phyloP scores from a whole-genome alignment of 257 asterid genomes.

The Cruciata laevipes region DNA sequence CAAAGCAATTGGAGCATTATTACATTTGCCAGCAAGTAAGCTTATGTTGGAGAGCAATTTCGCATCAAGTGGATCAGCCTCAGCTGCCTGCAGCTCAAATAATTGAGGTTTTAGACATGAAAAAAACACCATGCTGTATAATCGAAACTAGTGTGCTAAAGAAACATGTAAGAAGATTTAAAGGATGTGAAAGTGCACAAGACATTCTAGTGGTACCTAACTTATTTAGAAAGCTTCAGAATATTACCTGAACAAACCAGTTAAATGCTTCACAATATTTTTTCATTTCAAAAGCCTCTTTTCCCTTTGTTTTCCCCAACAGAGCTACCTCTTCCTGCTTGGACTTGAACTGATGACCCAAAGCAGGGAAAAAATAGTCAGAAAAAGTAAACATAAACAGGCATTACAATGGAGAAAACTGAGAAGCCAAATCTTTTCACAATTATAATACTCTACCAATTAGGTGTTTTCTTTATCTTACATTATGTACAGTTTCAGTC shows the following conservation, averaged over 20 bases:
- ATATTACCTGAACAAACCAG: constrained; percentile 26
- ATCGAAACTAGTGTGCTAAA: too few species aligned
- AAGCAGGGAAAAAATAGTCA: too few species aligned
- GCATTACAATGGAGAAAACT: not conserved
- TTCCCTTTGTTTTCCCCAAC: constrained; percentile 5
- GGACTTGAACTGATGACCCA: constrained; percentile 16
- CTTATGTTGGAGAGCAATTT: constrained; percentile 4
- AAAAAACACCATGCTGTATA: too few species aligned
- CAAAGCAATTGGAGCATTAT: not conserved
- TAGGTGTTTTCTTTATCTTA: too few species aligned
- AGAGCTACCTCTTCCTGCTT: not conserved
- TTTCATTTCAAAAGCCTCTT: constrained; percentile 1
- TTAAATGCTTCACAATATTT: constrained; percentile 17
- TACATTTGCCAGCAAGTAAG: not conserved
- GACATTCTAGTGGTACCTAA: not conserved
- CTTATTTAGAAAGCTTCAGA: not conserved
- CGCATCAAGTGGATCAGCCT: constrained; percentile 12
- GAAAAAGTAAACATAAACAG: not conserved
- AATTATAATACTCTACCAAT: too few species aligned
- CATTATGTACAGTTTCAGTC: too few species aligned
- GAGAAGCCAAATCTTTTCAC: not conserved
- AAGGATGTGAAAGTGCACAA: not conserved
- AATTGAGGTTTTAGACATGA: too few species aligned
- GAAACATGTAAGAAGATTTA: too few species aligned
- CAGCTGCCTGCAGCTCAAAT: constrained; percentile 5